phyloP scores from a whole-genome alignment of 208 protist species.

The Trypanosoma brucei region DNA sequence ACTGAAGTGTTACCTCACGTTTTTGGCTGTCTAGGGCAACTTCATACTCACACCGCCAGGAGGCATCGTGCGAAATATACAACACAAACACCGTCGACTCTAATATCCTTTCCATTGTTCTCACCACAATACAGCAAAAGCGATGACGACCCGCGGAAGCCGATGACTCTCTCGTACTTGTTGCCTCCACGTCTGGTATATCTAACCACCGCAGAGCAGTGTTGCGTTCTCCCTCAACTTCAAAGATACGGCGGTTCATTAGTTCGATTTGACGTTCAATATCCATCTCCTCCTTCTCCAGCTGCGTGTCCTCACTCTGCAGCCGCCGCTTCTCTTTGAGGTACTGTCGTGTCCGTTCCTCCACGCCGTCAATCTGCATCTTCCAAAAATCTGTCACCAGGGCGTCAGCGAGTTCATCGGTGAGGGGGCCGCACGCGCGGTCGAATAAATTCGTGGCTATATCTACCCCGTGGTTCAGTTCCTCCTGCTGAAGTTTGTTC shows the following conservation, averaged over 20 bases:
- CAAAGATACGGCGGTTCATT: background rate
- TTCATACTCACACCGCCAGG: constrained; percentile 26
- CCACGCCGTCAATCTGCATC: constrained; percentile 15
- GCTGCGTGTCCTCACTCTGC: background rate
- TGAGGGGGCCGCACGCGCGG: constrained; percentile 6
- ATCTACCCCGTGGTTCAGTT: constrained; percentile 8
- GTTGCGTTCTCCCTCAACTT: background rate
- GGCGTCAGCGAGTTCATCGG: constrained; percentile 2
- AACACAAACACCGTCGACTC: constrained; percentile 17
- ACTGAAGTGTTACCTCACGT: constrained; percentile 13
- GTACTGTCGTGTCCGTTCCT: background rate
- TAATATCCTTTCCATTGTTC: background rate
- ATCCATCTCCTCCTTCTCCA: background rate
- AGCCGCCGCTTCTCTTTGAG: constrained; percentile 4
- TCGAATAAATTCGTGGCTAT: constrained; percentile 3
- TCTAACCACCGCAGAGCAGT: background rate
- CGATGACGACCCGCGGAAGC: background rate
- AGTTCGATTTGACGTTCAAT: constrained; percentile 2
- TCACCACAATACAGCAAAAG: constrained; percentile 15
- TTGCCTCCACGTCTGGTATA: background rate
- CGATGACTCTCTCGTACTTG: background rate
- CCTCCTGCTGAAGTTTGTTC: constrained; percentile 7
- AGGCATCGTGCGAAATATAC: constrained; percentile 16
- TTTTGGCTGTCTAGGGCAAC: constrained; percentile 13
- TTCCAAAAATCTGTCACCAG: constrained; percentile 19